Evolutionary conservation across 1,284 basidiomycete genomes (phyloP).

Genomic region (Fomitopsis betulina): DNA sequence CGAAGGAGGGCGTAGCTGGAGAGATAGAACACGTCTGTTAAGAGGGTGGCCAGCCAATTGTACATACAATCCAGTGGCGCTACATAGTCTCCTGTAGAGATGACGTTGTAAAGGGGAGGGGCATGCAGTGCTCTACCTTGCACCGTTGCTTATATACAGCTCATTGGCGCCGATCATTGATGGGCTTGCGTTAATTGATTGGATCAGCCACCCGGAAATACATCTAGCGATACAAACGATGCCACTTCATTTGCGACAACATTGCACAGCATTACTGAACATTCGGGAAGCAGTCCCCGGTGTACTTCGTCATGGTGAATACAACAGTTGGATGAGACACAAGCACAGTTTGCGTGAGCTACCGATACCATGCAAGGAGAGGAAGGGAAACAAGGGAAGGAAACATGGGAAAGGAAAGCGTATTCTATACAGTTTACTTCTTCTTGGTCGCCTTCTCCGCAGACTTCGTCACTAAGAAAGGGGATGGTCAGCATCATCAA

Average conservation of each 20-base stretch:
- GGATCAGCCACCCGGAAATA: not conserved
- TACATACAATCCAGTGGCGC: no score
- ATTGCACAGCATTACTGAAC: slow-evolving; percentile 31
- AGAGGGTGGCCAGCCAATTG: slow-evolving; percentile 6
- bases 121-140: no score
- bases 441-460: slow-evolving; percentile 96
- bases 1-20: slow-evolving; percentile 38
- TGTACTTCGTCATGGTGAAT: slow-evolving; percentile 33
- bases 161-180: no score
- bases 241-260: slow-evolving; percentile 30
- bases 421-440: slow-evolving; percentile 76
- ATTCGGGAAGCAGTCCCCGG: slow-evolving; percentile 24
- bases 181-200: not conserved
- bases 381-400: slow-evolving; percentile 29
- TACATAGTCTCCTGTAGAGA: no score
- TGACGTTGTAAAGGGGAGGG: no score
- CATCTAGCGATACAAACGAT: slow-evolving; percentile 28
- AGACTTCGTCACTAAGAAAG: slow-evolving; percentile 78
- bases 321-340: slow-evolving; percentile 38
- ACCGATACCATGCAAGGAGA: slow-evolving; percentile 41
- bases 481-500: slow-evolving; percentile 5
- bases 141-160: no score
- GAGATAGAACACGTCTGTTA: slow-evolving; percentile 78
- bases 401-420: slow-evolving; percentile 38
- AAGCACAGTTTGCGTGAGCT: slow-evolving; percentile 34